Evolutionary conservation across 768 basidiomycete species (phyloP), one percentile per base, ranked within the genome.

Genomic region (Boletus rufocinnamomeus): DNA sequence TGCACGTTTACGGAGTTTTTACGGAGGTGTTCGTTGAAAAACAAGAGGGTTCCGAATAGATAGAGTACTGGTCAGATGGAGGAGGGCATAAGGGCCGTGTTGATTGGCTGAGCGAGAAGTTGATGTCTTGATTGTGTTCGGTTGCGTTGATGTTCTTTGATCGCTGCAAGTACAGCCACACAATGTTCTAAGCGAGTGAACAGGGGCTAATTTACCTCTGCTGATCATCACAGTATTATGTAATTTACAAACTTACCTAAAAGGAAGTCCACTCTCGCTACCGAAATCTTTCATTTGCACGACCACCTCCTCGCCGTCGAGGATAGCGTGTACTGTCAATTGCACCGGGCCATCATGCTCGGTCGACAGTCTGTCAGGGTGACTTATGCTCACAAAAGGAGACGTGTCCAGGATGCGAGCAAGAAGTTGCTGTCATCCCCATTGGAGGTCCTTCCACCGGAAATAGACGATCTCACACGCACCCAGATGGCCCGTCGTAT

Each of bases 401-500:
- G 61, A 30, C 71, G 73, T 16, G 14, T 54, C 10, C 57, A 30
- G 21, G 54, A 35, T 32, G n/a, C 54, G 23, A 52, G 53, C 41
- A 66, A 54, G 23, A 56, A 11, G 44, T 14, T 61, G 25, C 9
- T 52, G 1, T 73, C 73, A 1, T 73, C 72, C 44, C 73, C 72
- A 2, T 50, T 74, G 34, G 67, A 73, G 48, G 51, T 59, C 57
- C 61, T 76, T 52, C 50, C 69, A 32, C 57, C 61, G 25, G 63
- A 69, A 5, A 55, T 46, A 28, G 68, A 74, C 30, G 74, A 76
- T 59, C 62, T 80, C 21, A 69, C 78, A 5, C 67, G 71, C 30
- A 58, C 71, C 8, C 77, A 80, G 69, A 78, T 81, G 73, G 71
- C 75, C 27, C 74, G 65, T 21, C 74, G 80, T 28, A 79, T 80